Evolutionary conservation across 225 moss, liverwort and hornwort species (phyloP).

Genomic region (Pseudoscleropodium purum): DNA sequence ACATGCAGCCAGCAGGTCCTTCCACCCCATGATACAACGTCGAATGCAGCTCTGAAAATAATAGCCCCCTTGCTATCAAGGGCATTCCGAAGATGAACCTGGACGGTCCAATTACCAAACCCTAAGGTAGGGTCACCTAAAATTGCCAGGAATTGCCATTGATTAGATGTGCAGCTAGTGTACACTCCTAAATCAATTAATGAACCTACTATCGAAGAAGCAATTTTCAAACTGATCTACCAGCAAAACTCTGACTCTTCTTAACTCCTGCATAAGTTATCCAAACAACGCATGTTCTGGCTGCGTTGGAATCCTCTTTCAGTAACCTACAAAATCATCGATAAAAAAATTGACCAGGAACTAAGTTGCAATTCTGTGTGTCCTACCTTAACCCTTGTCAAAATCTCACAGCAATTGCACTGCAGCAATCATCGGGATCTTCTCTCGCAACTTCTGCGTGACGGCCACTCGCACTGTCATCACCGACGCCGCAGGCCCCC

Average conservation of each 20-base stretch:
- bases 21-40: not conserved
- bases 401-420: conserved; percentile 52
- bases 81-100: not conserved
- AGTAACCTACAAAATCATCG: not conserved
- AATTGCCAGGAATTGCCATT: not conserved
- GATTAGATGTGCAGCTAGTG: not conserved
- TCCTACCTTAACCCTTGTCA: not conserved
- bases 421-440: conserved; percentile 98
- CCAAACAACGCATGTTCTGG: not conserved
- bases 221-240: not conserved
- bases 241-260: not conserved
- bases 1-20: not conserved
- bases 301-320: not conserved
- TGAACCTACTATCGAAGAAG: not conserved
- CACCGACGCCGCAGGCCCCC: conserved; percentile 82
- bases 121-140: not conserved
- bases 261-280: not conserved
- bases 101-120: not conserved
- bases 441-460: conserved; percentile 93
- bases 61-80: not conserved
- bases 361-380: not conserved
- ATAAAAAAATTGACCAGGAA: not conserved
- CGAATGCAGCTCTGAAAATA: not conserved
- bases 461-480: conserved; percentile 98
- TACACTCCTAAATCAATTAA: not conserved